phyloP scores from a whole-genome alignment of 306 rosid genomes.

The Fagus crenata region DNA sequence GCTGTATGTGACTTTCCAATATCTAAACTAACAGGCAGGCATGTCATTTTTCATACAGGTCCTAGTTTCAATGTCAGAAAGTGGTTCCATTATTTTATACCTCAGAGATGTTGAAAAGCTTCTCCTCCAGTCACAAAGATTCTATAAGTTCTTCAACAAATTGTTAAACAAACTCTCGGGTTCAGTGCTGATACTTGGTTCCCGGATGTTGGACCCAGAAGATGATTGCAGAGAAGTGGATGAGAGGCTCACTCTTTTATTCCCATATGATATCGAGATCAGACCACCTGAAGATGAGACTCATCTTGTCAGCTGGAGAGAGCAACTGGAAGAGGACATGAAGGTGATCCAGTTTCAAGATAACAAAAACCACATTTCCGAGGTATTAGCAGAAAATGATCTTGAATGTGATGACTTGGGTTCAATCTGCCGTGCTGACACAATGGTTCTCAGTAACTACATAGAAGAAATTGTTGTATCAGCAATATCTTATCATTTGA shows the following conservation, averaged over 20 bases:
- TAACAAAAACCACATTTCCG: slow-evolving; percentile 84
- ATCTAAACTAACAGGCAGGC: slow-evolving; percentile 16
- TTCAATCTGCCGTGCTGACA: slow-evolving; percentile 67
- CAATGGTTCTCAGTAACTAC: slow-evolving; percentile 52
- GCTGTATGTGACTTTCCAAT: background rate
- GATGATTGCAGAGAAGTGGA: slow-evolving; percentile 49
- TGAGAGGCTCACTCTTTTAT: slow-evolving; percentile 52
- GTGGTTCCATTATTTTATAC: slow-evolving; percentile 70
- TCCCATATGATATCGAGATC: slow-evolving; percentile 65
- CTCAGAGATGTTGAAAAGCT: slow-evolving; percentile 79
- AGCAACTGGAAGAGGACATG: slow-evolving; percentile 72
- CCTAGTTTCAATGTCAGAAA: slow-evolving; percentile 67
- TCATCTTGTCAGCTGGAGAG: slow-evolving; percentile 60
- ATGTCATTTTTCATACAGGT: slow-evolving; percentile 48
- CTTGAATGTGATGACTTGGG: slow-evolving; percentile 78
- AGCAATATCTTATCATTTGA: slow-evolving; percentile 74
- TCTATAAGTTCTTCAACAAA: slow-evolving; percentile 61
- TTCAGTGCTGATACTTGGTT: slow-evolving; percentile 76
- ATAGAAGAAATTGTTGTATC: slow-evolving; percentile 84
- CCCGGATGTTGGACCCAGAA: slow-evolving; percentile 52
- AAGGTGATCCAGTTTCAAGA: slow-evolving; percentile 66
- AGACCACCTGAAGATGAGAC: slow-evolving; percentile 74
- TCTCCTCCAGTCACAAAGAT: slow-evolving; percentile 58
- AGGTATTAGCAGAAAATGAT: slow-evolving; percentile 81
- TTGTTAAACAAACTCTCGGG: slow-evolving; percentile 78